Evolutionary conservation across 352 stramenopile genomes (phyloP).

Genomic region (Pythium sp.): DNA sequence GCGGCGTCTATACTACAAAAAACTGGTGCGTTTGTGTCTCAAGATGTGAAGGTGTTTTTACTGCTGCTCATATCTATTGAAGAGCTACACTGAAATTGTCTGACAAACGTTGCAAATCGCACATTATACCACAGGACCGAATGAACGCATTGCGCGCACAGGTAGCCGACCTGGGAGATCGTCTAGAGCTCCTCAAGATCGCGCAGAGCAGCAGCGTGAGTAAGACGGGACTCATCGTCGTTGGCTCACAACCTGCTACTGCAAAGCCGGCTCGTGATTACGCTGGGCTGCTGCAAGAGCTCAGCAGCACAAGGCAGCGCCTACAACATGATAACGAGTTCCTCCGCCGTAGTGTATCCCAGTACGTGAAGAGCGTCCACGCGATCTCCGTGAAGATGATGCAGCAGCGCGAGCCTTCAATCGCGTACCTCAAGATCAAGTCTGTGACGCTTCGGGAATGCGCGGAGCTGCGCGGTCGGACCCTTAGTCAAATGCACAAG

Average conservation of each 20-base stretch:
- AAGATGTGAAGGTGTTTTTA: no score
- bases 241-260: not conserved
- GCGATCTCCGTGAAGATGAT: conserved; percentile 3
- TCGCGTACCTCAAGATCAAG: conserved; percentile 7
- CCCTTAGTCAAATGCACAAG: not conserved
- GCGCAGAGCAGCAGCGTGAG: not conserved
- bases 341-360: not conserved
- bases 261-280: not conserved
- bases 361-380: conserved; percentile 4
- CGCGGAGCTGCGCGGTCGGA: not conserved
- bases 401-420: not conserved
- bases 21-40: no score
- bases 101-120: no score
- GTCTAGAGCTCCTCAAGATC: conserved; percentile 1
- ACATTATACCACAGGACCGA: conserved; percentile 4
- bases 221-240: not conserved
- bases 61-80: no score
- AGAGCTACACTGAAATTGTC: no score
- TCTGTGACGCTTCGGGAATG: conserved; percentile 3
- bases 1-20: no score
- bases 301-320: not conserved
- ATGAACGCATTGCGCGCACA: conserved; percentile 8
- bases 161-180: conserved; percentile 1
- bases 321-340: conserved; percentile 15
- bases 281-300: not conserved